A percentile compares a stretch with the other conserved stretches of the same genome.
phyloP scores from a whole-genome alignment of 345 rosid species.

The Hypericum androsaemum region DNA sequence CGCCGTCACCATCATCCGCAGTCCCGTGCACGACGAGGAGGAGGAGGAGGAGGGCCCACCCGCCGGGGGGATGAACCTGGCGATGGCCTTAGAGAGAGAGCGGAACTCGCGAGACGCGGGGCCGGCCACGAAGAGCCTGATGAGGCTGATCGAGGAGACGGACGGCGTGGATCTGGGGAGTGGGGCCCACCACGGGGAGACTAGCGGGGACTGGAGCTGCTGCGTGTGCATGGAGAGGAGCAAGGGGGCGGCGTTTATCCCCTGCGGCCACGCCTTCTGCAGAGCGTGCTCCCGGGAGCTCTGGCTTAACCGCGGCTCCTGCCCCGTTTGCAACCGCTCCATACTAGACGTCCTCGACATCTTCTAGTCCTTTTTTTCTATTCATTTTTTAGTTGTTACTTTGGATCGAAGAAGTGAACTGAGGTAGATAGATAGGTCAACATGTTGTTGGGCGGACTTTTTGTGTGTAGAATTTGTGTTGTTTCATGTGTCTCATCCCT shows the following conservation, averaged over 20 bases:
- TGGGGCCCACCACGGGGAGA: slow-evolving; percentile 5
- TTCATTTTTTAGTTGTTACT: not conserved
- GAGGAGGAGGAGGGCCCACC: slow-evolving; percentile 6
- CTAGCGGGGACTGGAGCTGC: slow-evolving; percentile 42
- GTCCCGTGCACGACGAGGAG: slow-evolving; percentile 15
- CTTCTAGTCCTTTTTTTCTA: slow-evolving; percentile 21
- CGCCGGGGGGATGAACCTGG: slow-evolving; percentile 48
- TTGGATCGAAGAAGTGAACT: not conserved
- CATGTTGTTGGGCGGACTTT: no score
- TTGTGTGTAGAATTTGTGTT: no score
- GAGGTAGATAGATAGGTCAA: no score
- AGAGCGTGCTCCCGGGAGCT: slow-evolving; percentile 66
- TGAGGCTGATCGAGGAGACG: slow-evolving; percentile 68
- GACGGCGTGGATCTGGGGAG: slow-evolving; percentile 45
- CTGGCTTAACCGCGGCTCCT: slow-evolving; percentile 50
- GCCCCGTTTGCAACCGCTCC: slow-evolving; percentile 73
- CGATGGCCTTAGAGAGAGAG: slow-evolving; percentile 75
- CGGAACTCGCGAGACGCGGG: slow-evolving; percentile 33
- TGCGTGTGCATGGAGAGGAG: slow-evolving; percentile 93
- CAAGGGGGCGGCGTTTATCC: slow-evolving; percentile 89
- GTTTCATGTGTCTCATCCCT: no score
- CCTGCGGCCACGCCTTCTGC: slow-evolving; percentile 83
- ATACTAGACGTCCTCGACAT: slow-evolving; percentile 66
- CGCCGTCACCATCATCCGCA: slow-evolving; percentile 19
- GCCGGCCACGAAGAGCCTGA: slow-evolving; percentile 43